Percentiles rank a stretch among this genome's conserved stretches.
Conservation (phyloP, 1,284 basidiomycete species). For the Pyrrhoderma lamaoense region DNA sequence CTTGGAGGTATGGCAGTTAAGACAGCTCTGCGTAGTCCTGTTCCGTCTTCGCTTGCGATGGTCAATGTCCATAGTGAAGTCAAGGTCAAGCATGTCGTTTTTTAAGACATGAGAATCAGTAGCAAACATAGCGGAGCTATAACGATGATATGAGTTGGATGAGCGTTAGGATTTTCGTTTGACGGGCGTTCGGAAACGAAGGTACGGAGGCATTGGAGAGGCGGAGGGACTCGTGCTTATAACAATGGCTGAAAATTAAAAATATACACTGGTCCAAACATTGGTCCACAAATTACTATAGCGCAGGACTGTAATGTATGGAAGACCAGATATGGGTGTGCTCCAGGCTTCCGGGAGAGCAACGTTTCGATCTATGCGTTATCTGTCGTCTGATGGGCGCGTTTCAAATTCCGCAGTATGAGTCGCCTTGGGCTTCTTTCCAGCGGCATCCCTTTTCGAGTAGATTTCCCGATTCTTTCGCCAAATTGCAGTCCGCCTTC, state of each 20-base stretch:
- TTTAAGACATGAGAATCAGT: conserved; percentile 18
- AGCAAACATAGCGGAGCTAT: conserved; percentile 13
- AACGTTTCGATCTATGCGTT: conserved; percentile 9
- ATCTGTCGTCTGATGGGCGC: conserved; percentile 13
- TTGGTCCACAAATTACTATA: background rate
- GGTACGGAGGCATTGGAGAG: conserved; percentile 7
- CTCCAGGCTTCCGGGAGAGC: conserved; percentile 4
- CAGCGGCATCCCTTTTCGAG: no score
- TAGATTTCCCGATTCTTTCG: no score
- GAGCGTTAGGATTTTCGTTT: background rate
- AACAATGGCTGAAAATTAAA: conserved; percentile 10
- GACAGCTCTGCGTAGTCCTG: conserved; percentile 80
- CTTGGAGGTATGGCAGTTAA: conserved; percentile 91
- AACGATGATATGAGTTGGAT: background rate
- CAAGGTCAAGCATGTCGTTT: conserved; percentile 18
- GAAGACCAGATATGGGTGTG: conserved; percentile 4
- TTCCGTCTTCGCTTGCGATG: conserved; percentile 58
- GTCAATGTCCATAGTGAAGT: conserved; percentile 27
- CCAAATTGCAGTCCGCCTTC: no score
- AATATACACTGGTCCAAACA: conserved; percentile 9
- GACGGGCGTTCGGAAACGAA: conserved; percentile 9
- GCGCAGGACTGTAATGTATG: conserved; percentile 1
- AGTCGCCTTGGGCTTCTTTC: no score
- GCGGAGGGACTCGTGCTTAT: conserved; percentile 5
- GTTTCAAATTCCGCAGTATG: conserved; percentile 5